phyloP scores from a whole-genome alignment of 208 protist species.

The Crithidia bombi region DNA sequence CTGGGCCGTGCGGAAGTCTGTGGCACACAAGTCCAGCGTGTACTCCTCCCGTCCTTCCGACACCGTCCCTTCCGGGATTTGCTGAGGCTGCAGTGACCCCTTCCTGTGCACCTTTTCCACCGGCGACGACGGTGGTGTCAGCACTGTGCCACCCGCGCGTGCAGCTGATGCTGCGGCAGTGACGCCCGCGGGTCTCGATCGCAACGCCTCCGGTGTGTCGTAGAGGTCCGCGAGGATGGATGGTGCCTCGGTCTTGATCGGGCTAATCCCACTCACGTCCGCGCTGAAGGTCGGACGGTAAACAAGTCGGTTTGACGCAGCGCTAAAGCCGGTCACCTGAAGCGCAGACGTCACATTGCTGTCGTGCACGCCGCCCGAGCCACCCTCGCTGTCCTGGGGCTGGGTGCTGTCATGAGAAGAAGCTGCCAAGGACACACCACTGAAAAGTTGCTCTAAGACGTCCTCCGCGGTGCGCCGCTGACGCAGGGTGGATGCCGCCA shows the following conservation, averaged over 20 bases:
- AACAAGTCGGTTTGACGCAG: not conserved
- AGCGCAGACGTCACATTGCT: not conserved
- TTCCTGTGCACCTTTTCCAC: not conserved
- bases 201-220: slow-evolving; percentile 19
- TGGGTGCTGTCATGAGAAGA: not conserved
- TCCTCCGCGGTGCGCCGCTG: slow-evolving; percentile 8
- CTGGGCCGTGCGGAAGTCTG: slow-evolving; percentile 25
- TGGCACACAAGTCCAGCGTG: slow-evolving; percentile 11
- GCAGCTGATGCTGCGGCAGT: not conserved
- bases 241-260: slow-evolving; percentile 44
- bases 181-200: not conserved
- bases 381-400: no score
- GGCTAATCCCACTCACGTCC: slow-evolving; percentile 54
- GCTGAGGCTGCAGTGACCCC: not conserved
- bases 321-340: not conserved
- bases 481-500: not conserved
- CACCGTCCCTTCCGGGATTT: no score
- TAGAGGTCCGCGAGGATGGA: slow-evolving; percentile 47
- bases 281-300: slow-evolving; percentile 19
- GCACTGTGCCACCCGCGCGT: not conserved
- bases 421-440: not conserved
- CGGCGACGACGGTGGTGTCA: not conserved
- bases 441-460: slow-evolving; percentile 7
- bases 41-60: not conserved
- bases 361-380: not conserved